Conservation (phyloP, 2,329 filamentous ascomycete species). For the Claviceps africana region DNA sequence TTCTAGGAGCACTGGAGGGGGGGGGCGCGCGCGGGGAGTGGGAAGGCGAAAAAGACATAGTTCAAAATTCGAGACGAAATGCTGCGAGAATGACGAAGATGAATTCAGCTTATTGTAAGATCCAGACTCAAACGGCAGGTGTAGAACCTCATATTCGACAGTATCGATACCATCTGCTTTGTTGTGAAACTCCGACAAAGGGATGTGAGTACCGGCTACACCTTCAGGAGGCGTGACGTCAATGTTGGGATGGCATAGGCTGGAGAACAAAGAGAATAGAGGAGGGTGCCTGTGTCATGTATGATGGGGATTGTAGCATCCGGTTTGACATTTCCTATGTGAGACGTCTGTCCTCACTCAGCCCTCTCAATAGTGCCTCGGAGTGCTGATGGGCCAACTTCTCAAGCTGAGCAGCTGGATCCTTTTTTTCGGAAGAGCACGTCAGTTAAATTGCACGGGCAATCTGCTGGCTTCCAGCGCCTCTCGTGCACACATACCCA, state of each 20-base stretch:
- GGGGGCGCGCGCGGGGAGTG: too few species aligned
- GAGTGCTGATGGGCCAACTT: constrained; percentile 55
- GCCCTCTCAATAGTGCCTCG: constrained; percentile 42
- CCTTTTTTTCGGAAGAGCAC: constrained; percentile 38
- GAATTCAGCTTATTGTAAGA: not conserved
- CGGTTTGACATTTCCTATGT: constrained; percentile 33
- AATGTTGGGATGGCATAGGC: constrained; percentile 1
- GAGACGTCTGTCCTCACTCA: constrained; percentile 23
- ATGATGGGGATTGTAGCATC: constrained; percentile 15
- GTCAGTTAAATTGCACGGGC: constrained; percentile 44
- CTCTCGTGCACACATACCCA: constrained; percentile 72
- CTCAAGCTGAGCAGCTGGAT: constrained; percentile 56
- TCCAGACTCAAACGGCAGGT: not conserved
- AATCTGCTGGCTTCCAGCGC: constrained; percentile 35
- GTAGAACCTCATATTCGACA: not conserved
- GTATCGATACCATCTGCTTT: not conserved
- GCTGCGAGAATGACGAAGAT: not conserved
- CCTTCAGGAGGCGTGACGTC: not conserved
- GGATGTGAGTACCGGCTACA: not conserved
- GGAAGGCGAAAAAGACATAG: too few species aligned
- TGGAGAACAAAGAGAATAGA: constrained; percentile 4
- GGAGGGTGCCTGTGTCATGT: constrained; percentile 13
- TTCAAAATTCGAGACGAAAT: not conserved
- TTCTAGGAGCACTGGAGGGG: too few species aligned
- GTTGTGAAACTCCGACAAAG: not conserved